Percentiles rank a stretch among this genome's conserved stretches.
Evolutionary conservation across 768 basidiomycete species (phyloP).

Genomic region (Tulasnella sp.): DNA sequence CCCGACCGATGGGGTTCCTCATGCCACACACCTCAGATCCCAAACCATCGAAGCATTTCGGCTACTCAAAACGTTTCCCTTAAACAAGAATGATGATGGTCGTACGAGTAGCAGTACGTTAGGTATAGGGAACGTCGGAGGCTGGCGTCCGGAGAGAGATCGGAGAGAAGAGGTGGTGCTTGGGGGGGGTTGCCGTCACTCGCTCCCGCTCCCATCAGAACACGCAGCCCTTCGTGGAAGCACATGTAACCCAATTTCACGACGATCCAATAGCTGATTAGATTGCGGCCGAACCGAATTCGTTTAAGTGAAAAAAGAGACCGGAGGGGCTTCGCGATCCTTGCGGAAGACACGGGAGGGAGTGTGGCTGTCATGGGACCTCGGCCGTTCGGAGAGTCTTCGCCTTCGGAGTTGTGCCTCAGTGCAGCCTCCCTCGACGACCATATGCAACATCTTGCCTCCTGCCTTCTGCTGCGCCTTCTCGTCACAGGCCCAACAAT

Average conservation of each 20-base stretch:
- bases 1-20: not conserved
- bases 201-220: not conserved
- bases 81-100: not conserved
- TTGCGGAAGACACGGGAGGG: conserved; percentile 1
- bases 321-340: not conserved
- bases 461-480: not conserved
- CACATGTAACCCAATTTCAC: not conserved
- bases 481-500: not conserved
- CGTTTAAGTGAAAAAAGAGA: not conserved
- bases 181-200: not conserved
- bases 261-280: not conserved
- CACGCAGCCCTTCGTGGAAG: not conserved
- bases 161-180: not conserved
- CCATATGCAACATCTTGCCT: not conserved
- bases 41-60: not conserved
- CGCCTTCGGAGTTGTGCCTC: not conserved
- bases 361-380: not conserved
- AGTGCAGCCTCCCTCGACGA: not conserved
- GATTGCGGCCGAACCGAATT: not conserved
- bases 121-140: not conserved
- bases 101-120: not conserved
- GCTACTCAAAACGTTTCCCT: not conserved
- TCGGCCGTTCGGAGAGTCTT: not conserved
- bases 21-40: not conserved
- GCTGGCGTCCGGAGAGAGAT: not conserved